Evolutionary conservation across 176 grass and related monocot species (phyloP).

Genomic region (Tillandsia leiboldiana): DNA sequence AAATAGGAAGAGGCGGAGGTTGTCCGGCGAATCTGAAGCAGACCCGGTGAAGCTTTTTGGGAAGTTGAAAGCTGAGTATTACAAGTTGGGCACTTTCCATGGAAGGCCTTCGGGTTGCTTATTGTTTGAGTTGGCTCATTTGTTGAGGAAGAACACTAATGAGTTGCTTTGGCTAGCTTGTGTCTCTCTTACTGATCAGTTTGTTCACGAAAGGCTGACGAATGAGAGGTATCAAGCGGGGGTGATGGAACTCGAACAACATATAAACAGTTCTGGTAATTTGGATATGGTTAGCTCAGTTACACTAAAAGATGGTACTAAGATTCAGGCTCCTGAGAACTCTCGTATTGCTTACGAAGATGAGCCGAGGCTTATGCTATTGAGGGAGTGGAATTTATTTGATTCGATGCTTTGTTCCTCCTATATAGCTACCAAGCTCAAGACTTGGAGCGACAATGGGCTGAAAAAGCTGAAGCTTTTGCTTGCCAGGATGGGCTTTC

Average conservation of each 20-base stretch:
- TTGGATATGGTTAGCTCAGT: conserved; percentile 42
- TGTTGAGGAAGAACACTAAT: conserved; percentile 65
- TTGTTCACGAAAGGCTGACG: conserved; percentile 84
- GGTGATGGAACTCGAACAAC: conserved; percentile 88
- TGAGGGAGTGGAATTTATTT: conserved; percentile 70
- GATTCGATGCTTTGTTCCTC: conserved; percentile 95
- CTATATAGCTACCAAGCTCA: conserved; percentile 75
- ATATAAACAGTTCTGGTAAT: conserved; percentile 73
- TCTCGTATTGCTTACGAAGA: conserved; percentile 87
- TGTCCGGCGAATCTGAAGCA: conserved; percentile 24
- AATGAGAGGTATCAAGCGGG: conserved; percentile 76
- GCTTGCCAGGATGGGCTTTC: conserved; percentile 85
- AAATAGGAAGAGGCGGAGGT: conserved; percentile 30
- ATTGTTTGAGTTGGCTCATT: conserved; percentile 78
- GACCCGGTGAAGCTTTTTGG: conserved; percentile 58
- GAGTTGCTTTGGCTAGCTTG: conserved; percentile 85
- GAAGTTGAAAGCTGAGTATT: conserved; percentile 62
- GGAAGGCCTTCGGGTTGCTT: conserved; percentile 82
- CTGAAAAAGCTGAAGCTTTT: conserved; percentile 90
- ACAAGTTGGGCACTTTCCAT: conserved; percentile 74
- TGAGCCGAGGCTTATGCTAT: conserved; percentile 72
- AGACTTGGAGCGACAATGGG: conserved; percentile 87
- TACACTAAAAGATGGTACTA: conserved; percentile 81
- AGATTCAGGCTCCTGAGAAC: conserved; percentile 61
- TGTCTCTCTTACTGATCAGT: conserved; percentile 79